Conservation (phyloP, 2,329 filamentous ascomycete species). For the Volutella citrinella region DNA sequence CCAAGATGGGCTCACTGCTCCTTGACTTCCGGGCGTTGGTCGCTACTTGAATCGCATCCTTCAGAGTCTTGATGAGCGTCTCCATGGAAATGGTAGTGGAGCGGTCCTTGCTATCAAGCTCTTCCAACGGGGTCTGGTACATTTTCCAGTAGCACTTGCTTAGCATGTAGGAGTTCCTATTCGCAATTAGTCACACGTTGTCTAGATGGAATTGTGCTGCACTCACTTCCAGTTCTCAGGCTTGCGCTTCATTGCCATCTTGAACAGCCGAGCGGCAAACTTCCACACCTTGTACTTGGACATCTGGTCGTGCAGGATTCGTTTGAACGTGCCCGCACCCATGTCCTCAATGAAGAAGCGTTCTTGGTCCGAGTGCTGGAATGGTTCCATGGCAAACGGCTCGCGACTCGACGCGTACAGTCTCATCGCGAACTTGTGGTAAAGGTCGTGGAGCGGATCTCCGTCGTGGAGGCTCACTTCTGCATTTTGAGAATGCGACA, state of each 20-base stretch:
- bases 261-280: conserved; percentile 55
- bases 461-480: conserved; percentile 44
- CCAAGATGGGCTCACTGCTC: conserved; percentile 73
- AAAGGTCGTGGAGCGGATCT: conserved; percentile 56
- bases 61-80: conserved; percentile 46
- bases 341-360: conserved; percentile 53
- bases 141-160: conserved; percentile 64
- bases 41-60: conserved; percentile 50
- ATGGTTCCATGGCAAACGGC: conserved; percentile 62
- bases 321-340: conserved; percentile 50
- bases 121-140: conserved; percentile 48
- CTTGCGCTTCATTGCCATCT: conserved; percentile 51
- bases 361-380: conserved; percentile 54
- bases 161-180: conserved; percentile 56
- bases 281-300: conserved; percentile 60
- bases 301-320: conserved; percentile 54
- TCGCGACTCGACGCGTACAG: conserved; percentile 61
- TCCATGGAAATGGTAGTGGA: conserved; percentile 29
- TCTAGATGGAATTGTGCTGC: neutral
- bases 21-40: conserved; percentile 52
- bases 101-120: conserved; percentile 43
- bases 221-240: conserved; percentile 57
- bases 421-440: conserved; percentile 59
- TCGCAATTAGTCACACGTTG: too few relatives aligned
- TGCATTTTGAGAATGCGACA: conserved; percentile 51